phyloP scores from a whole-genome alignment of 495 filamentous ascomycete species.

The Xylaria nigripes region DNA sequence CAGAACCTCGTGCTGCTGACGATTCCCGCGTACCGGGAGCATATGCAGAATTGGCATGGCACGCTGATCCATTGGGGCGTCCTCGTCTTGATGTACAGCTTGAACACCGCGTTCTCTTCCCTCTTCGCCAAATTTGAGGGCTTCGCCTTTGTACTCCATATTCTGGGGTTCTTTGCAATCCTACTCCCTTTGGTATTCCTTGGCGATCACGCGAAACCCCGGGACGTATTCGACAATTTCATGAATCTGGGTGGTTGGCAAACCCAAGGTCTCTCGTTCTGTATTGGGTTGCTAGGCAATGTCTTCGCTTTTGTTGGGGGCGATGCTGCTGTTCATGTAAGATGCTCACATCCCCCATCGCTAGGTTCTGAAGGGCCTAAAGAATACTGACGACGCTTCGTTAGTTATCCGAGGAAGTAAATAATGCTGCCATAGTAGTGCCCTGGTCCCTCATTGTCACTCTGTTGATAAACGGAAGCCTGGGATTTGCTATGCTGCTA shows the following conservation, averaged over 20 bases:
- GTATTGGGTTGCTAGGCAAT: slow-evolving; percentile 43
- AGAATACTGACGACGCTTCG: background rate
- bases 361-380: slow-evolving; percentile 36
- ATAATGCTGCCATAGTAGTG: slow-evolving; percentile 43
- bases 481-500: slow-evolving; percentile 44
- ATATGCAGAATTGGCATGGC: slow-evolving; percentile 50
- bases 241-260: slow-evolving; percentile 49
- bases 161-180: slow-evolving; percentile 53
- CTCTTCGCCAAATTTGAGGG: slow-evolving; percentile 49
- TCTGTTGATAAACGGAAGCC: slow-evolving; percentile 39
- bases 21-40: slow-evolving; percentile 30
- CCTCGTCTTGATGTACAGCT: slow-evolving; percentile 40
- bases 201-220: slow-evolving; percentile 33
- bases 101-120: slow-evolving; percentile 49
- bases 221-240: slow-evolving; percentile 46
- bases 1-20: slow-evolving; percentile 53
- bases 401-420: slow-evolving; percentile 49
- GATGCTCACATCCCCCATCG: slow-evolving; percentile 35
- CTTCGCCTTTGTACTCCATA: slow-evolving; percentile 50
- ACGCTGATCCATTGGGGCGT: slow-evolving; percentile 51
- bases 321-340: background rate
- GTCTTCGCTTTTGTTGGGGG: slow-evolving; percentile 29
- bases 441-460: slow-evolving; percentile 46
- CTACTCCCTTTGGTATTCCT: slow-evolving; percentile 52
- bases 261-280: slow-evolving; percentile 41